phyloP scores from a whole-genome alignment of 305 asterid species.

The Rubia occidens region DNA sequence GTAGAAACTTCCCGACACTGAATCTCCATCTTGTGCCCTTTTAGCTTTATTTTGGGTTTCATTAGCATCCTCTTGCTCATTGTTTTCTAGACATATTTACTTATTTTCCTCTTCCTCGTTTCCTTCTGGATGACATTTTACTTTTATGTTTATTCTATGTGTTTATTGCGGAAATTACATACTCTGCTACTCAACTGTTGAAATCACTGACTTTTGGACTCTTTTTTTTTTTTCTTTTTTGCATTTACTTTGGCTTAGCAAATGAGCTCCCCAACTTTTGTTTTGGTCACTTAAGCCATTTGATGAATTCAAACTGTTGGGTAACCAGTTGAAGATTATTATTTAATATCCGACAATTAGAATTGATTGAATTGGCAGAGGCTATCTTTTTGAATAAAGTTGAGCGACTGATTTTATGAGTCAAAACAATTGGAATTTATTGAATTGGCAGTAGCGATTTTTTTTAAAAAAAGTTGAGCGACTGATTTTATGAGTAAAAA shows the following conservation, averaged over 20 bases:
- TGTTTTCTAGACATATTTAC: neutral
- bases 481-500: neutral
- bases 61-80: neutral
- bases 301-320: neutral
- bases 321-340: neutral
- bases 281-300: neutral
- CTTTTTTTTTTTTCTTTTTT: no score
- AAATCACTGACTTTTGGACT: neutral
- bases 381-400: no score
- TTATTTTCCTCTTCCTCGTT: neutral
- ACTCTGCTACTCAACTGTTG: neutral
- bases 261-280: neutral
- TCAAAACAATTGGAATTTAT: neutral
- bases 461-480: neutral
- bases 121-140: neutral
- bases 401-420: no score
- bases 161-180: neutral
- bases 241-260: neutral
- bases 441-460: neutral
- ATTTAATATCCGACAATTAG: neutral
- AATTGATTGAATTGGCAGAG: no score
- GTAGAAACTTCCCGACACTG: slow-evolving; percentile 24
- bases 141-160: neutral
- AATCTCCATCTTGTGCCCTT: neutral
- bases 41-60: neutral